Conservation (phyloP, 345 rosid species). For the Arabidopsis suecica region DNA sequence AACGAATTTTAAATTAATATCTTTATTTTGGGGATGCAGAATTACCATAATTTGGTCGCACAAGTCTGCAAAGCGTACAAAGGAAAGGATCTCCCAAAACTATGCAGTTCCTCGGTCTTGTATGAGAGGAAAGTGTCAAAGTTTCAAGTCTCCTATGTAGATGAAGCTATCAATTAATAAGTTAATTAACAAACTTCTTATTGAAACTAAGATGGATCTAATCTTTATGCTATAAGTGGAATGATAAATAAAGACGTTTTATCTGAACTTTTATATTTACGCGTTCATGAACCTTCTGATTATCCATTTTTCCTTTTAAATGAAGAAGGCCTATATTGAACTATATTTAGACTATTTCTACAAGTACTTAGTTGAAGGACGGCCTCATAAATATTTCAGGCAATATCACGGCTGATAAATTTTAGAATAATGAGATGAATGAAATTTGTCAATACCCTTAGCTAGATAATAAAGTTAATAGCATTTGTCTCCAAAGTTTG, state of each 20-base stretch:
- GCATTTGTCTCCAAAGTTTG: too few relatives aligned
- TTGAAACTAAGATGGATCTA: not conserved
- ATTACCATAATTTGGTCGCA: not conserved
- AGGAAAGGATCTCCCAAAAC: slow-evolving; percentile 34
- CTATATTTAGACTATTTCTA: not conserved
- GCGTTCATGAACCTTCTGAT: not conserved
- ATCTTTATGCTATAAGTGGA: not conserved
- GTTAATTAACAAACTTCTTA: not conserved
- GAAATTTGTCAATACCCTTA: too few relatives aligned
- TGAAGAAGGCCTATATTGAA: not conserved
- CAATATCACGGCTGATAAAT: too few relatives aligned
- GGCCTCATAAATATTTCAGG: not conserved
- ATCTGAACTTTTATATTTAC: not conserved
- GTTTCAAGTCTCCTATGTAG: slow-evolving; percentile 32
- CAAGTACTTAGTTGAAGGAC: not conserved
- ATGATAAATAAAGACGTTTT: not conserved
- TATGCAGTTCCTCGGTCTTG: slow-evolving; percentile 12
- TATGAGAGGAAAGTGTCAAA: not conserved
- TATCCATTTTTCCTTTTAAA: not conserved
- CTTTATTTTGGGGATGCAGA: slow-evolving; percentile 16
- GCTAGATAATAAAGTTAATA: too few relatives aligned
- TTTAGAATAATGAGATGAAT: too few relatives aligned
- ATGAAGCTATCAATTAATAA: slow-evolving; percentile 12
- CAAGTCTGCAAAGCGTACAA: slow-evolving; percentile 34
- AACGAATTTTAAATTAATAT: not conserved